Evolutionary conservation across 805 yeast species (phyloP).

Genomic region (Sugiyamaella lignohabitans): DNA sequence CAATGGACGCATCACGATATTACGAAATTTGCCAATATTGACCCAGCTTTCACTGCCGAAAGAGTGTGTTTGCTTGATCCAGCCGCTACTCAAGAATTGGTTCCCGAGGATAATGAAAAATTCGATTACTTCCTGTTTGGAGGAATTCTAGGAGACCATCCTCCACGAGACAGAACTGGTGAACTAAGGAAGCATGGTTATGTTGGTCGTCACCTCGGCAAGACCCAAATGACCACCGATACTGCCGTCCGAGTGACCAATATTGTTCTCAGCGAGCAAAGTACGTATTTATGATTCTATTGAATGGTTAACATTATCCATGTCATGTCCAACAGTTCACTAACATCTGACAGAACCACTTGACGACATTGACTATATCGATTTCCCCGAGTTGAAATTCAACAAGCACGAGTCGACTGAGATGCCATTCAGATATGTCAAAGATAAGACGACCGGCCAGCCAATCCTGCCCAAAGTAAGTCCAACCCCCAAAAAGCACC

Average conservation of each 20-base stretch:
- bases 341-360: conserved; percentile 34
- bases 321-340: not conserved
- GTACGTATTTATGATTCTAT: conserved; percentile 9
- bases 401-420: conserved; percentile 87
- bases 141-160: conserved; percentile 89
- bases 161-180: conserved; percentile 84
- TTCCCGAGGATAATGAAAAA: conserved; percentile 55
- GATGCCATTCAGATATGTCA: conserved; percentile 93
- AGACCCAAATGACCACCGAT: conserved; percentile 93
- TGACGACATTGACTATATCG: conserved; percentile 75
- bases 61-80: conserved; percentile 86
- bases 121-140: conserved; percentile 94
- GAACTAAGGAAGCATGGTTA: conserved; percentile 83
- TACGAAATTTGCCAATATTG: conserved; percentile 29
- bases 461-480: conserved; percentile 72
- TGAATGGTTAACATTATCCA: too few species aligned
- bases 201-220: conserved; percentile 80
- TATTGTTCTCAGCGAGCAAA: conserved; percentile 55
- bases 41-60: conserved; percentile 35
- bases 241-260: conserved; percentile 94
- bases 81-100: conserved; percentile 65
- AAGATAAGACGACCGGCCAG: conserved; percentile 45
- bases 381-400: conserved; percentile 90
- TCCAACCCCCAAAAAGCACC: too few species aligned
- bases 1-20: conserved; percentile 79